Percentiles rank a stretch among this genome's conserved stretches.
Evolutionary conservation across 2,329 filamentous ascomycete species (phyloP).

Genomic region (Cladobotryum mycophilum): DNA sequence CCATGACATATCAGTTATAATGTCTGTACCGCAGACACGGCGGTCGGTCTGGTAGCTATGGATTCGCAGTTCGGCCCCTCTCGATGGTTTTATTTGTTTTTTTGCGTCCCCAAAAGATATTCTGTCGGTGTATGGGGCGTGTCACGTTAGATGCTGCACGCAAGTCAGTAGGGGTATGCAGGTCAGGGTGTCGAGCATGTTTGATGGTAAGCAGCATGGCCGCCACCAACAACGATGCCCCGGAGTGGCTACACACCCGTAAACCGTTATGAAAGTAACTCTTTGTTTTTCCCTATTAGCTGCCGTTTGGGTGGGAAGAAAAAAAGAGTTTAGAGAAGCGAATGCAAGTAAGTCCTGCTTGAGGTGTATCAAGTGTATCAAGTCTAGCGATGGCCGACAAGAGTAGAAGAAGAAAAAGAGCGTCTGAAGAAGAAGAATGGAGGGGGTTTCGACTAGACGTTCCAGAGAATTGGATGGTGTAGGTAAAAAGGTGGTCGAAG

Average conservation of each 20-base stretch:
- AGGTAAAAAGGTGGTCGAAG: too few species aligned
- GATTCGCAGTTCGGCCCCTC: constrained; percentile 5
- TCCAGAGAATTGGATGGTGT: too few species aligned
- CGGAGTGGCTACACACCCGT: neutral
- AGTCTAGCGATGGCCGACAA: too few species aligned
- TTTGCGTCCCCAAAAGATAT: neutral
- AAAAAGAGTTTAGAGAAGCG: too few species aligned
- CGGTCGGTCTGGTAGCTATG: neutral
- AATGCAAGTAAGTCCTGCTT: too few species aligned
- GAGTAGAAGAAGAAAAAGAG: too few species aligned
- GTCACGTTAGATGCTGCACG: constrained; percentile 11
- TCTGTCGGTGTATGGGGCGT: constrained; percentile 11
- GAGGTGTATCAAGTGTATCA: too few species aligned
- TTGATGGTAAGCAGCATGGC: constrained; percentile 12
- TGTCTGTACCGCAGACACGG: constrained; percentile 17
- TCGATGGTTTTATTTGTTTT: constrained; percentile 1
- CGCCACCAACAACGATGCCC: constrained; percentile 9
- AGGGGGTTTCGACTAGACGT: too few species aligned
- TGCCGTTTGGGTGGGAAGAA: too few species aligned
- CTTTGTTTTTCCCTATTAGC: neutral
- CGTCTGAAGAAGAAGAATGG: too few species aligned
- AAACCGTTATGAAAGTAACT: neutral
- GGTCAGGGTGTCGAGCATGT: constrained; percentile 11
- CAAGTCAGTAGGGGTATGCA: constrained; percentile 12
- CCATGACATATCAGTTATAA: constrained; percentile 46